Evolutionary conservation across 2,329 filamentous ascomycete species (phyloP), one percentile per base, ranked within the genome.

Genomic region (Phyllosticta citrichinensis): DNA sequence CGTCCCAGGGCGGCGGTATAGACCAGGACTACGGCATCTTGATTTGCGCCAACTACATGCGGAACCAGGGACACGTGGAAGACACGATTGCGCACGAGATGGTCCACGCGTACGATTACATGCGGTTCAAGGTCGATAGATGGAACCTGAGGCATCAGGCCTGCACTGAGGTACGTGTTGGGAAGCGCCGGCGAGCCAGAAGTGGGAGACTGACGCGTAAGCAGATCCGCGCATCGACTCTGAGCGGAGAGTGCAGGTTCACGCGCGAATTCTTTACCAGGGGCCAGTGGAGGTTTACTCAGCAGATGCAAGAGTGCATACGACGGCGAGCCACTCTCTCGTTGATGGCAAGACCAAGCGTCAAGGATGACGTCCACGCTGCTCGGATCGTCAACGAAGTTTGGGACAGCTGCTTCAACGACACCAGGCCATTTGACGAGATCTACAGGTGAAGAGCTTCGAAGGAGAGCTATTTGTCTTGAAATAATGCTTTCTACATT

Each of bases 71-170:
- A 33, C 91, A 96, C 71, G 74, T 96, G 67, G 94, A 99, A 77
- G 94, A 99, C 73, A 96, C 92, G 11, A 79, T 99, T 69, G 87
- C 92, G 27, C 94, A 99, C 75, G 94, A 99, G 78, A 95, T 99
- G 91, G 88, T 99, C 58, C 94, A 99, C 74, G 92, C 92, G 1
- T 97, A 91, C 80, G 94, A 99, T 73, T 88, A 96, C 73, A 71
- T 97, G 67, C 80, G 93, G 65, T 99, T 91, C 79, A 94, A 96
- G 75, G 86, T 97, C 53, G 87, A 97, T 70, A 89, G 88, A 78
- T 75, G 78, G n/a, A 84, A 89, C 72, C 73, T 99, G 74, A 85
- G 87, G 73, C 94, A 99, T 76, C 89, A 92, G 40, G 94, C 94
- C 60, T 99, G 94, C 74, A 88, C 92, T 61, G 94, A 99, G 86